Base-by-base conservation (phyloP, 495 filamentous ascomycete species). In the Xylaria flabelliformis region DNA sequence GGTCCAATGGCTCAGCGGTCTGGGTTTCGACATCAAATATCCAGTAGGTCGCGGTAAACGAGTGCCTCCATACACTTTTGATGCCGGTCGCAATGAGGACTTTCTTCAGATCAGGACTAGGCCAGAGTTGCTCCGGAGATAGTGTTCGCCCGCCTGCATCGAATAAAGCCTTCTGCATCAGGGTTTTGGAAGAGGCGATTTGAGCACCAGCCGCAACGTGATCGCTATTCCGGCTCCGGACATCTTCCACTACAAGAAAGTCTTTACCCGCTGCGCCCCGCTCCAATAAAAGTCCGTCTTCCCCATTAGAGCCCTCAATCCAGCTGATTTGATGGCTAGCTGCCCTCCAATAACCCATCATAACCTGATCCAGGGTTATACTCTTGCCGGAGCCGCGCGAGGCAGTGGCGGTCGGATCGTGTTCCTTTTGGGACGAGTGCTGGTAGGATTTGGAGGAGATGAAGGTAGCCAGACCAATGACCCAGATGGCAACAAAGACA, bases 11-110 rank as follows among this genome's bases (percentile, higher is more conserved):
- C 76, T 97, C 86, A 1, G 86, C 94, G 8, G 83, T 89, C 77
- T 98, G 95, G 2, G 89, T 92, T 26, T 87, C 89, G 44, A 98
- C 95, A 79, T 99, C 93, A 72, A 98, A 94, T 64, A 99, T 91
- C 93, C 93, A 99, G 80, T 97, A 99, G 17, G 86, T 83, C 0
- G 90, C 95, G 61, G 88, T 92, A 73, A 86, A 95, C 0, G 95
- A 98, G 80, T 98, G 91, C 74, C 96, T 88, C 94, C 94, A 99
- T 75, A 97, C 95, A 69, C 88, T 86, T 79, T 88, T 75, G 4
- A 84, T 75, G 50, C 94, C 84, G 5, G 94, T 95, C 48, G 90
- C 84, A 41, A 97, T 81, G 70, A 99, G 83, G 2, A 99, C 94
- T 72, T 91, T 95, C 79, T 91, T 91, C 73, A 97, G 81, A 78